A percentile compares a stretch with the other conserved stretches of the same genome.
Conservation (phyloP, 495 filamentous ascomycete species). For the Friedmanniomyces simplex region DNA sequence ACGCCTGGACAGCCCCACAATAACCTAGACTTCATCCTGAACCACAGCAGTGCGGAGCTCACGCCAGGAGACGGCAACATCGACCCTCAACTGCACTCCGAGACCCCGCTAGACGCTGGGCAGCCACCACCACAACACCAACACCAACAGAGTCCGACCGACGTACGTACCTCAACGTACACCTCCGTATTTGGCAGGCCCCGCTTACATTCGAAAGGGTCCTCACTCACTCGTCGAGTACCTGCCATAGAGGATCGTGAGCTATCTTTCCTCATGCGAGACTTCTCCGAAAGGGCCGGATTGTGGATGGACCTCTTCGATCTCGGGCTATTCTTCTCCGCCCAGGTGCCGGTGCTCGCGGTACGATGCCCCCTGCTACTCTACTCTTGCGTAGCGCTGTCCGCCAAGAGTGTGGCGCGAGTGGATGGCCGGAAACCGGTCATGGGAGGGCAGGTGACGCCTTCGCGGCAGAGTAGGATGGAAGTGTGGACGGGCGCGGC, state of each 20-base stretch:
- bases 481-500: slow-evolving; percentile 35
- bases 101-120: background rate
- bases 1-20: slow-evolving; percentile 12
- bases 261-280: slow-evolving; percentile 48
- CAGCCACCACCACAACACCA: background rate
- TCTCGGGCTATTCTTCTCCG: slow-evolving; percentile 48
- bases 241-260: slow-evolving; percentile 37
- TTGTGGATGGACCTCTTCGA: slow-evolving; percentile 61
- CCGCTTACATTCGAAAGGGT: slow-evolving; percentile 17
- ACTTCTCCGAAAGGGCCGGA: slow-evolving; percentile 51
- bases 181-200: slow-evolving; percentile 8
- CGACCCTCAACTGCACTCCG: slow-evolving; percentile 29
- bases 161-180: slow-evolving; percentile 22
- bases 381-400: slow-evolving; percentile 50
- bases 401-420: slow-evolving; percentile 51
- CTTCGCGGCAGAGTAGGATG: slow-evolving; percentile 35
- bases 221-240: background rate
- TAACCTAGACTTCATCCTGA: slow-evolving; percentile 50
- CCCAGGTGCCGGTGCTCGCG: slow-evolving; percentile 48
- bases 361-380: slow-evolving; percentile 46
- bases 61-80: slow-evolving; percentile 34
- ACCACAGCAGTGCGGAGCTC: slow-evolving; percentile 38
- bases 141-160: background rate
- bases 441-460: slow-evolving; percentile 39
- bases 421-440: slow-evolving; percentile 42